Evolutionary conservation across 23 red algal species (phyloP).

Genomic region (Gracilaria domingensis): DNA sequence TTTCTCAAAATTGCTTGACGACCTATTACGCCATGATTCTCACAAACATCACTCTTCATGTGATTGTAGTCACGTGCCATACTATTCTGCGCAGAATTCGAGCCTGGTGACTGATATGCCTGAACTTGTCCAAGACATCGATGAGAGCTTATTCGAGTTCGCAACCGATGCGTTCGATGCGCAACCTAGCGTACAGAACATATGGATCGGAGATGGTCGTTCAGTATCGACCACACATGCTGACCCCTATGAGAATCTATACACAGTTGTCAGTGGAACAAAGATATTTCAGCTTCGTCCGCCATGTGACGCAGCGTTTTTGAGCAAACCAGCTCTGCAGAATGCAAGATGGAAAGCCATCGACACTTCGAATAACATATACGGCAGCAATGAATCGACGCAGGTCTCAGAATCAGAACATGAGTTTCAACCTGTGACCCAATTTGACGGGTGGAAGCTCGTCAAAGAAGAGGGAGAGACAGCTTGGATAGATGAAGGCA

Average conservation of each 20-base stretch:
- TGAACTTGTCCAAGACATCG: constrained; percentile 29
- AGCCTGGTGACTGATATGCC: constrained; percentile 47
- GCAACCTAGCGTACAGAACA: constrained; percentile 55
- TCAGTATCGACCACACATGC: constrained; percentile 57
- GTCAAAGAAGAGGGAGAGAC: constrained; percentile 38
- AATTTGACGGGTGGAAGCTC: constrained; percentile 46
- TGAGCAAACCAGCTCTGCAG: constrained; percentile 41
- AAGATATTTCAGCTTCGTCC: constrained; percentile 77
- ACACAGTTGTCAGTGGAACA: constrained; percentile 56
- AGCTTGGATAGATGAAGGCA: constrained; percentile 50
- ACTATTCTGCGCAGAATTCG: constrained; percentile 71
- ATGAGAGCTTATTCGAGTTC: constrained; percentile 23
- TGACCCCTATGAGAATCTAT: constrained; percentile 79
- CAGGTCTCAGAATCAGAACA: not conserved
- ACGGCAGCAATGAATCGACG: not conserved
- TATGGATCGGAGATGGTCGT: constrained; percentile 75
- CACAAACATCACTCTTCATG: not conserved
- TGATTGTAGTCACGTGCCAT: constrained; percentile 52
- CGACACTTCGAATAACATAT: not conserved
- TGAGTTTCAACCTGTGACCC: not conserved
- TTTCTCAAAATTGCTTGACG: constrained; percentile 9
- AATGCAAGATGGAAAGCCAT: constrained; percentile 41
- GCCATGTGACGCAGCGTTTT: constrained; percentile 62
- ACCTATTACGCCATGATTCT: not conserved
- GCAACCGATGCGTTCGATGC: constrained; percentile 56